phyloP scores from a whole-genome alignment of 148 eudicot genomes.

The Linanthus parryae region DNA sequence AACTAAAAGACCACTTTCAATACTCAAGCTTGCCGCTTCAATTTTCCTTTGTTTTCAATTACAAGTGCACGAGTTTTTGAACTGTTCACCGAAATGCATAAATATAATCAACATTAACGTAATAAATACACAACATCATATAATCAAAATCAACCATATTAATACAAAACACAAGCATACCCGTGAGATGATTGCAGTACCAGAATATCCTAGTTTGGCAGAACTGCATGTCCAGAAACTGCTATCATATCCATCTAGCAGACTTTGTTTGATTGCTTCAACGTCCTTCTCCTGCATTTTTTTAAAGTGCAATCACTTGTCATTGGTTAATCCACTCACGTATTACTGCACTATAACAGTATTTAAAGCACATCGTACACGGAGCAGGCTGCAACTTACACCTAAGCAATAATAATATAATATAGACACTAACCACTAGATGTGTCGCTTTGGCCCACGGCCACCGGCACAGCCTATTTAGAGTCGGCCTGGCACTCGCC shows the following conservation, averaged over 20 bases:
- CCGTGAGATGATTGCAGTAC: constrained; percentile 88
- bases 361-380: not conserved
- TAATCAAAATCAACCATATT: not conserved
- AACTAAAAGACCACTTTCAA: too few species aligned
- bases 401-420: not conserved
- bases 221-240: constrained; percentile 90
- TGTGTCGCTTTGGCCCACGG: too few species aligned
- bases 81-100: too few species aligned
- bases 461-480: too few species aligned
- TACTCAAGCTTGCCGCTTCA: too few species aligned
- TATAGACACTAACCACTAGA: too few species aligned
- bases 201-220: constrained; percentile 86
- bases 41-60: not conserved
- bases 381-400: not conserved
- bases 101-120: too few species aligned
- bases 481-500: too few species aligned
- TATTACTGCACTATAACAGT: constrained; percentile 1
- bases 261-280: constrained; percentile 48
- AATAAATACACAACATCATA: not conserved
- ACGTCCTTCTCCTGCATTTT: constrained; percentile 77
- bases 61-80: not conserved
- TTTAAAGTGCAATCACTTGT: not conserved
- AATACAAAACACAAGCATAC: constrained; percentile 28
- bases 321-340: too few species aligned
- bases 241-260: constrained; percentile 70